Conservation (phyloP, 306 rosid species). For the Comarum palustre region DNA sequence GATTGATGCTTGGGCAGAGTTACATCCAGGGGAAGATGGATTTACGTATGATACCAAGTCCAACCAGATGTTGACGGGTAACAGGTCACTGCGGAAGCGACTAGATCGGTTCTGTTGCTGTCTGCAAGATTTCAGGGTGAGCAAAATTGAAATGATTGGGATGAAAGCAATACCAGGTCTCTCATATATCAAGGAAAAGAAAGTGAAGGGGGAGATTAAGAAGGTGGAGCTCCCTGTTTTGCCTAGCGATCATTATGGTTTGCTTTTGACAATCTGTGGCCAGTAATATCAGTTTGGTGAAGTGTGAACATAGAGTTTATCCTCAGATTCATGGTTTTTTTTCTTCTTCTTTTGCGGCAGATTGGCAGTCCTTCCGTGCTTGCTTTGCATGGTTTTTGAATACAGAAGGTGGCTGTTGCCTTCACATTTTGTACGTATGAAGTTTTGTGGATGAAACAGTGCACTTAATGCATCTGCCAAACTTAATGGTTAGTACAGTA, state of each 20-base stretch:
- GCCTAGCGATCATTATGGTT: conserved; percentile 90
- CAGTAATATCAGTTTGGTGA: conserved; percentile 20
- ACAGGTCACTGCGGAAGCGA: conserved; percentile 64
- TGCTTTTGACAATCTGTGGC: conserved; percentile 62
- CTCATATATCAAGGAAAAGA: conserved; percentile 67
- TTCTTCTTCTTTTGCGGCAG: neutral
- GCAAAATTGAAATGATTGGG: conserved; percentile 78
- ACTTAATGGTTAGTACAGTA: neutral
- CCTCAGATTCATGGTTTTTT: neutral
- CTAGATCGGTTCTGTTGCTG: conserved; percentile 72
- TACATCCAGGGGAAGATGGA: conserved; percentile 66
- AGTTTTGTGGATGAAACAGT: conserved; percentile 7
- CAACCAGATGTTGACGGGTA: conserved; percentile 72
- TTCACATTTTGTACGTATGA: conserved; percentile 16
- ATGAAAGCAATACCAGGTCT: conserved; percentile 59
- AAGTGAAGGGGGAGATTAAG: conserved; percentile 56
- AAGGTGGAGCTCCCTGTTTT: conserved; percentile 78
- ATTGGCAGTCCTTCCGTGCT: conserved; percentile 24
- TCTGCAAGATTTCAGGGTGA: conserved; percentile 53
- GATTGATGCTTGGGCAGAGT: conserved; percentile 73
- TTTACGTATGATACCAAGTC: conserved; percentile 96
- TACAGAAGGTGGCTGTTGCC: conserved; percentile 15
- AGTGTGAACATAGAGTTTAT: conserved; percentile 15
- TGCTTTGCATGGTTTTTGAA: conserved; percentile 41
- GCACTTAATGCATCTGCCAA: conserved; percentile 3